Base-by-base conservation (phyloP, 2,329 filamentous ascomycete species). In the Phialophora expanda region DNA sequence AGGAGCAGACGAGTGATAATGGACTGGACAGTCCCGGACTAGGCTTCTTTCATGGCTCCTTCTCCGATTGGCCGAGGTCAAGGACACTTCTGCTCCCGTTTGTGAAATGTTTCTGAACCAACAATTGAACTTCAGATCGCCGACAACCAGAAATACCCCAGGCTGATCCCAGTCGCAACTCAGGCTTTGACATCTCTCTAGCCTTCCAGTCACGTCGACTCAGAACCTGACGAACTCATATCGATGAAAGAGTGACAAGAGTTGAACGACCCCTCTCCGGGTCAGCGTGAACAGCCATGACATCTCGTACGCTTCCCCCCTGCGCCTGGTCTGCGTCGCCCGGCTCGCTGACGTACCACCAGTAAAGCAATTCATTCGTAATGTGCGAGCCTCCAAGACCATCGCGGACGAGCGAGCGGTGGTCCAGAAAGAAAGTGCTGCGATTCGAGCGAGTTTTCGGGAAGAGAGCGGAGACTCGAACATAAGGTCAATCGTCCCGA, bases 311-410 rank as follows among this genome's bases (percentile, higher is more conserved):
- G 62, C 64, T 12, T 17, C 38, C 56, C 41, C 28, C 11, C 30
- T 9, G 17, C 38, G 17, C 17, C 38, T 11, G 14, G 28, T 28
- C 9, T 50, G 30, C 53, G 6, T 34, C 30, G 32, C 46, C 38
- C 32, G 44, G 34, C 32, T 26, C 38, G 30, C 69, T 72, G 63
- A 70, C 61, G 14, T 38, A n/a, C 41, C 38, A 57, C 38, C 76
- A 98, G 95, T 99, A 79, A 99, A 99, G 84, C 95, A 98, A 83
- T 99, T 99, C 82, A 99, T 99, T 81, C 93, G 95, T 78, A 98
- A 97, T 82, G 95, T 99, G 77, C 92, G 95, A 78, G 94, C 95
- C 68, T 93, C 95, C 67, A 99, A 99, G 84, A 99, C 95, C 41
- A 97, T 99, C 77, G 96, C 96, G 78, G 95, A 99, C 81, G 95